Evolutionary conservation across 129 eudicot species (phyloP), one percentile per base, ranked within the genome.

Genomic region (Calendula officinalis): DNA sequence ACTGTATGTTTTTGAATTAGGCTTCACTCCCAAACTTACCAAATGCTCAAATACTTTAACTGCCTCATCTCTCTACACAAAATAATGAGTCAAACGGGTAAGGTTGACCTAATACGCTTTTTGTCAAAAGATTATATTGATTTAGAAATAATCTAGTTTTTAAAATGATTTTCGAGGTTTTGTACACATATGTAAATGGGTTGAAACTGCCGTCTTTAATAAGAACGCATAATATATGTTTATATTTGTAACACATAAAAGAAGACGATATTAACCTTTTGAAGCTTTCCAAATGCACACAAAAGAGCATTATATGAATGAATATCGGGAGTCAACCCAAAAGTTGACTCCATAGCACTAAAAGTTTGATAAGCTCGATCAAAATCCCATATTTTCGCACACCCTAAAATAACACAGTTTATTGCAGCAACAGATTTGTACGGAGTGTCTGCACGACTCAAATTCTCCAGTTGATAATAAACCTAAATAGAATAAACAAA

Each of bases 301-400:
- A 94, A 77, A 49, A 88, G 75, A 58, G 86, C 84, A 75, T 94
- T 94, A 75, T 88, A 86, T 17, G 99, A 94, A 78, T 94, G 91
- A 52, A 88, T 71, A 57, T 94, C 71, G 14, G 95, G 99, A 55
- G 85, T 83, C 77, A 88, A 72, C 13, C 92, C 99, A 72, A 94
- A 88, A 10, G 54, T 64, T 48, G 91, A 51, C 44, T 77, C 83
- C 48, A 94, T 86, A 58, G 97, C 84, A 51, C 54, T 61, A 61
- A 94, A 86, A 14, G 97, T 86, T 80, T 83, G 86, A 73, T 80
- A 86, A 7, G 97, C 97, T 50, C 94, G 86, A 67, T 94, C 89
- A 74, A 86, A 80, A 68, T 94, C 99, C 95, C 97, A 94, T 66
- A 83, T 86, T 73, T 94, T 94, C 41, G 92, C 95, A 86, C 99